Conservation (phyloP, 768 basidiomycete genomes). For the Kwoniella pini region DNA sequence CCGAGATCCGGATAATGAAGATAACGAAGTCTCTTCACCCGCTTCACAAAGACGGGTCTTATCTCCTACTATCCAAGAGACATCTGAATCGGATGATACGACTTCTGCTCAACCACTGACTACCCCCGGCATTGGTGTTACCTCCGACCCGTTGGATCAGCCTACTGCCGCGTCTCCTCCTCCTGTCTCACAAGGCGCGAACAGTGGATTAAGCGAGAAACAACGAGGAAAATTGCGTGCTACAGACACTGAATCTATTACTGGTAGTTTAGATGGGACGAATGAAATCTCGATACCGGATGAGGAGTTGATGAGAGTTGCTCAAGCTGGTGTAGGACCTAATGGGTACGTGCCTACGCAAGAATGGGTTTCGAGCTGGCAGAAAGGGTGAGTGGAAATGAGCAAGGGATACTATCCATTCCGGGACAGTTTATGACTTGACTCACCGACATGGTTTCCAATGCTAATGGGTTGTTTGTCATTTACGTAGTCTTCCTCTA, state of each 20-base stretch:
- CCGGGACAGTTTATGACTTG: no score
- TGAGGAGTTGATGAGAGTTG: conserved; percentile 64
- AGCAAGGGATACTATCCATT: no score
- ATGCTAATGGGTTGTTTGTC: neutral
- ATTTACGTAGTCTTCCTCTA: conserved; percentile 69
- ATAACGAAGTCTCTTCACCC: conserved; percentile 12
- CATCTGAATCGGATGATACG: neutral
- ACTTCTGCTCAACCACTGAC: conserved; percentile 26
- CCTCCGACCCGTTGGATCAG: conserved; percentile 20
- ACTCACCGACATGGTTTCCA: neutral
- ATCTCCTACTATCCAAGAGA: neutral
- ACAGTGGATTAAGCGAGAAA: conserved; percentile 68
- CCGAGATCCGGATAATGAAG: conserved; percentile 23
- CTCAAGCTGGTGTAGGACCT: conserved; percentile 72
- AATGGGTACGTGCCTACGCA: conserved; percentile 95
- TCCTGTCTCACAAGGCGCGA: conserved; percentile 14
- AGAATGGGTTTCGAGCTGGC: conserved; percentile 95
- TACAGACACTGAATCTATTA: conserved; percentile 41
- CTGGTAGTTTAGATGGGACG: conserved; percentile 9
- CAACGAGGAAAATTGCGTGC: conserved; percentile 88
- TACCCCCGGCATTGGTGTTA: conserved; percentile 28
- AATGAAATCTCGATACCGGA: conserved; percentile 41
- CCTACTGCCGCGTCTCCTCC: conserved; percentile 27
- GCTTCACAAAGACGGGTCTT: conserved; percentile 1
- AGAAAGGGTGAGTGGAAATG: conserved; percentile 81